Evolutionary conservation across 352 stramenopile species (phyloP).

Genomic region (Blastocystis sp.): DNA sequence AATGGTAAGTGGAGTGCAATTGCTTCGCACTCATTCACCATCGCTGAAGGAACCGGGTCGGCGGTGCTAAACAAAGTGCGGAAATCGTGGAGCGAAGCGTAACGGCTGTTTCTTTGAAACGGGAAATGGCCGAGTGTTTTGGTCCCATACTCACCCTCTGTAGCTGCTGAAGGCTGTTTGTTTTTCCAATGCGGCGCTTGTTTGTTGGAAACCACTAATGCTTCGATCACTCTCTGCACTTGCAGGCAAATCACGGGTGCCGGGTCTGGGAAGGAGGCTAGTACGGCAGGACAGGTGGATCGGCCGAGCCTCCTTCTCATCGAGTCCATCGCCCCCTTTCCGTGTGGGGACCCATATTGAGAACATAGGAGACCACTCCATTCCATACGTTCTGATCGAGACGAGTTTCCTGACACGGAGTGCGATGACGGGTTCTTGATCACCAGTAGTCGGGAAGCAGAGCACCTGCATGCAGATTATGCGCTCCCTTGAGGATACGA

Average conservation of each 20-base stretch:
- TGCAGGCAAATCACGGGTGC: background rate
- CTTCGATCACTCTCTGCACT: background rate
- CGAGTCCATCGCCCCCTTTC: background rate
- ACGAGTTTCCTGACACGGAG: slow-evolving; percentile 53
- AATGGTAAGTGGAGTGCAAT: no score
- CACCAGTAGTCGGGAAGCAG: slow-evolving; percentile 35
- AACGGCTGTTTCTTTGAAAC: background rate
- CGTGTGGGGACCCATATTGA: slow-evolving; percentile 46
- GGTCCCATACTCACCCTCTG: background rate
- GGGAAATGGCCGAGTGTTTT: background rate
- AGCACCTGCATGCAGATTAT: background rate
- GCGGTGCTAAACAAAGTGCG: background rate
- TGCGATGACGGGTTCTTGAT: background rate
- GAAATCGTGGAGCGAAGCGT: background rate
- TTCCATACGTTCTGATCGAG: slow-evolving; percentile 60
- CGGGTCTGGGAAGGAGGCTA: no score
- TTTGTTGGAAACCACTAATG: background rate
- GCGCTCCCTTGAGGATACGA: slow-evolving; percentile 20
- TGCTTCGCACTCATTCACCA: background rate
- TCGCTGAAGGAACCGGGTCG: background rate
- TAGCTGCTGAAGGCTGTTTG: background rate
- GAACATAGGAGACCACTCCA: slow-evolving; percentile 27
- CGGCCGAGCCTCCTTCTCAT: background rate
- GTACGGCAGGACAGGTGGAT: no score
- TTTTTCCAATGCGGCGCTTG: background rate